phyloP scores from a whole-genome alignment of 805 yeast species.

The Nakazawaea molendinolei region DNA sequence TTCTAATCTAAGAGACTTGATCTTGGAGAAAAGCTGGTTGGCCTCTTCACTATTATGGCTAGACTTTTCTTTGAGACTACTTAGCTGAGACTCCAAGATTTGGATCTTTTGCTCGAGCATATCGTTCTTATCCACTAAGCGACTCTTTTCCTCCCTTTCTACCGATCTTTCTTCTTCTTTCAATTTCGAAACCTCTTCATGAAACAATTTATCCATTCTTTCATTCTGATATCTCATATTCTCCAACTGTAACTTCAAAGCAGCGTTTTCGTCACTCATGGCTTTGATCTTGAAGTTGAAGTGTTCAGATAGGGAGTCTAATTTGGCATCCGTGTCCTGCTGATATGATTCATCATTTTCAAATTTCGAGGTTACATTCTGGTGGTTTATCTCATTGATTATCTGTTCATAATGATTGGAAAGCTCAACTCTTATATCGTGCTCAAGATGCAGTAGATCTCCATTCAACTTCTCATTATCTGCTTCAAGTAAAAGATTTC shows the following conservation, averaged over 20 bases:
- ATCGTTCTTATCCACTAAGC: background rate
- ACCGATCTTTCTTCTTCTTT: background rate
- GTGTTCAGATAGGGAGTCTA: constrained; percentile 24
- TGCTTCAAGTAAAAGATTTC: constrained; percentile 12
- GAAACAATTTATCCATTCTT: constrained; percentile 7
- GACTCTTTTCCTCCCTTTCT: background rate
- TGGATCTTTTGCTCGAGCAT: constrained; percentile 6
- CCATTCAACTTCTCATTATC: constrained; percentile 11
- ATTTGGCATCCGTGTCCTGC: constrained; percentile 23
- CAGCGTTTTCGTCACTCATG: constrained; percentile 18
- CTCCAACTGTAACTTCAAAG: constrained; percentile 6
- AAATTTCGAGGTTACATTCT: constrained; percentile 3
- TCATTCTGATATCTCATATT: constrained; percentile 3
- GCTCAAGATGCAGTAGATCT: constrained; percentile 15
- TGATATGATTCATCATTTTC: constrained; percentile 13
- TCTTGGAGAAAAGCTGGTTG: constrained; percentile 2
- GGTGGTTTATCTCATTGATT: constrained; percentile 7
- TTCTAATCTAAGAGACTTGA: constrained; percentile 6
- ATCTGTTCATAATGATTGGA: constrained; percentile 20
- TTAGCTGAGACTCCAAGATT: constrained; percentile 6
- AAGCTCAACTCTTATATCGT: constrained; percentile 19
- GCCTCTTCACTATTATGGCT: constrained; percentile 2
- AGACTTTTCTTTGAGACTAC: constrained; percentile 1
- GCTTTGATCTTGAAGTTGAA: constrained; percentile 25
- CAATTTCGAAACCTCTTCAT: background rate